Evolutionary conservation across 2,329 filamentous ascomycete genomes (phyloP), one percentile per base, ranked within the genome.

Genomic region (Cadophora sp.): DNA sequence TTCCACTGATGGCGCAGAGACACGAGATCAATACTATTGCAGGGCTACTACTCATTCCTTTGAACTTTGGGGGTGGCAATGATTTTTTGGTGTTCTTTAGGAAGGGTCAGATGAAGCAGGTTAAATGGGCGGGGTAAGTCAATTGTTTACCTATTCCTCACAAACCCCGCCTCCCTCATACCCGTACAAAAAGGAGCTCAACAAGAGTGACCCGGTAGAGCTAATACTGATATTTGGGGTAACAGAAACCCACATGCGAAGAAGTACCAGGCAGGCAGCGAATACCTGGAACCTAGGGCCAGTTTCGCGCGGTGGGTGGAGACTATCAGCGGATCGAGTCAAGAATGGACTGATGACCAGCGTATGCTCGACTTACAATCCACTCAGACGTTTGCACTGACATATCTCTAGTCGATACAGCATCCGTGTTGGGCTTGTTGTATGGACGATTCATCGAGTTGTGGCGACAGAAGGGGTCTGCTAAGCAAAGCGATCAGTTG

Each of bases 401-500:
- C 9, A 16, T 34, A 29, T 37, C n/a, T 19, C 4, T 19, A 66
- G 69, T 73, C 16, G 73, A 73, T n/a, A 73, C 72, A 9, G 73
- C 73, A 14, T 66, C 68, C 11, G 67, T 75, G 4, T 50, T 75
- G 16, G 63, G 71, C 26, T 58, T 73, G 14, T 40, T 74, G 2
- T 75, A 75, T 37, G 72, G 73, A 11, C 70, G 71, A 60, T 75
- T 75, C 59, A 72, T 73, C 29, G 74, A 75, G 22, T 71, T 74
- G 7, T 75, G 73, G 70, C 64, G 70, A 43, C 66, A 68, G 55
- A 75, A 75, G 50, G 70, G 68, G 31, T 64, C 69, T 14, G 60
- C 72, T 7, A 64, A 61, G 16, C 68, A 72, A 29, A 71, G 60
- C n/a, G 70, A 64, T 43, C 68, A 64, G 29, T 59, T 74, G 48